Conservation (phyloP, 2,329 filamentous ascomycete genomes). For the Ciborinia camelliae region DNA sequence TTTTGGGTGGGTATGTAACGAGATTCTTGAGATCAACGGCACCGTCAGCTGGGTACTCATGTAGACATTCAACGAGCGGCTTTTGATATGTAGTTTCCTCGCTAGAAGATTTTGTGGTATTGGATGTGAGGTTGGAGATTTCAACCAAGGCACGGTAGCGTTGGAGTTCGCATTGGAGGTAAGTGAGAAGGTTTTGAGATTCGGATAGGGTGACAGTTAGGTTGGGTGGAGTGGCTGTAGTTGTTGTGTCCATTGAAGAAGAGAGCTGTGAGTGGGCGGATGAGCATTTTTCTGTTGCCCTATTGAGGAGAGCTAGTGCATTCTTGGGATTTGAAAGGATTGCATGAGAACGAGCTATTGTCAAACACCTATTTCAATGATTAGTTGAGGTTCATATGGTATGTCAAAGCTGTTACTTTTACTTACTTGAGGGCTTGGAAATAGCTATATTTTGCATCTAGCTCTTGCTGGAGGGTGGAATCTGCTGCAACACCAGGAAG, state of each 20-base stretch:
- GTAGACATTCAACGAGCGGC: slow-evolving; percentile 72
- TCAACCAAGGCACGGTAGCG: slow-evolving; percentile 84
- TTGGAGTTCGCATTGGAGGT: slow-evolving; percentile 69
- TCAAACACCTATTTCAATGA: slow-evolving; percentile 59
- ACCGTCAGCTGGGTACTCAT: slow-evolving; percentile 66
- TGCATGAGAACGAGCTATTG: slow-evolving; percentile 80
- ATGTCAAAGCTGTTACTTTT: background rate
- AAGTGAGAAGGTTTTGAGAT: slow-evolving; percentile 54
- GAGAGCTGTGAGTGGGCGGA: slow-evolving; percentile 49
- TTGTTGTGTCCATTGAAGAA: slow-evolving; percentile 39
- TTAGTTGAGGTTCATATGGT: slow-evolving; percentile 15
- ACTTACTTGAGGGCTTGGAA: slow-evolving; percentile 83
- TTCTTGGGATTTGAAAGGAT: slow-evolving; percentile 70
- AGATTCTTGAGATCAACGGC: slow-evolving; percentile 71
- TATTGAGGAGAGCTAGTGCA: slow-evolving; percentile 78
- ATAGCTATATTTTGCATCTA: slow-evolving; percentile 77
- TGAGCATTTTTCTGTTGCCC: slow-evolving; percentile 62
- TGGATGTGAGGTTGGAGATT: slow-evolving; percentile 59
- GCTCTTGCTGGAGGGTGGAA: slow-evolving; percentile 66
- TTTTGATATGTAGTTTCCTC: slow-evolving; percentile 33
- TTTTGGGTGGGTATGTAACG: slow-evolving; percentile 80
- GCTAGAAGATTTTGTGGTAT: slow-evolving; percentile 37
- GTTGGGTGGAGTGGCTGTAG: slow-evolving; percentile 53
- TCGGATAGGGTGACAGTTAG: slow-evolving; percentile 63
- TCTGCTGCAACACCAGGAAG: slow-evolving; percentile 88